phyloP scores from a whole-genome alignment of 176 grass and related monocot genomes.

The Tillandsia leiboldiana region DNA sequence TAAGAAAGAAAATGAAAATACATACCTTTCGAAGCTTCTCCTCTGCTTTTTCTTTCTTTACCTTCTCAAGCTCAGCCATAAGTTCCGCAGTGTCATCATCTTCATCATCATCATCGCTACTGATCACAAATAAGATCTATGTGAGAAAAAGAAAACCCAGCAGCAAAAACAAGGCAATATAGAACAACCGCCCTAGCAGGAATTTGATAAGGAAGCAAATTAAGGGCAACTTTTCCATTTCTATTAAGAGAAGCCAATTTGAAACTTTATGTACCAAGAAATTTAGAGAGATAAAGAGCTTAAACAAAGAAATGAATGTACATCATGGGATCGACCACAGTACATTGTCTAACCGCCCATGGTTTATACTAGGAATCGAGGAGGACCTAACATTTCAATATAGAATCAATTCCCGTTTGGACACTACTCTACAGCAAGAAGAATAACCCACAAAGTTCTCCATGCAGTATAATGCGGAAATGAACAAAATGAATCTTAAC shows the following conservation, averaged over 20 bases:
- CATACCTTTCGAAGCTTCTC: conserved; percentile 81
- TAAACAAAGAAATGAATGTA: too few relatives aligned
- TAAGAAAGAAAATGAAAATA: not conserved
- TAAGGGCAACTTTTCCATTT: not conserved
- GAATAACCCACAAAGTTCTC: too few relatives aligned
- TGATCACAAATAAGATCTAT: conserved; percentile 19
- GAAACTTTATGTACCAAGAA: too few relatives aligned
- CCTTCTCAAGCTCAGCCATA: conserved; percentile 91
- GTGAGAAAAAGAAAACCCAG: not conserved
- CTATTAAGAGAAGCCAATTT: not conserved
- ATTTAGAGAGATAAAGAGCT: too few relatives aligned
- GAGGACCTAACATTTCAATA: too few relatives aligned
- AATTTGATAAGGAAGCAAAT: not conserved
- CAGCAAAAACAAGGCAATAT: not conserved
- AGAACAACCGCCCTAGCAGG: not conserved
- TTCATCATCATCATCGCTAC: conserved; percentile 48
- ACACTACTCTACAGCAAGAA: too few relatives aligned
- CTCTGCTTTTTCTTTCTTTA: conserved; percentile 84
- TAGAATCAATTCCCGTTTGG: too few relatives aligned
- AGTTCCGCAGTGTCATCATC: conserved; percentile 78
- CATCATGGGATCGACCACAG: too few relatives aligned
- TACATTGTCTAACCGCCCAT: too few relatives aligned
- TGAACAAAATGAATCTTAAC: too few relatives aligned
- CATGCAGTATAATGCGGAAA: too few relatives aligned
- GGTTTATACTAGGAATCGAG: too few relatives aligned